phyloP scores from a whole-genome alignment of 2,329 filamentous ascomycete genomes.

The Bipolaris victoriae region DNA sequence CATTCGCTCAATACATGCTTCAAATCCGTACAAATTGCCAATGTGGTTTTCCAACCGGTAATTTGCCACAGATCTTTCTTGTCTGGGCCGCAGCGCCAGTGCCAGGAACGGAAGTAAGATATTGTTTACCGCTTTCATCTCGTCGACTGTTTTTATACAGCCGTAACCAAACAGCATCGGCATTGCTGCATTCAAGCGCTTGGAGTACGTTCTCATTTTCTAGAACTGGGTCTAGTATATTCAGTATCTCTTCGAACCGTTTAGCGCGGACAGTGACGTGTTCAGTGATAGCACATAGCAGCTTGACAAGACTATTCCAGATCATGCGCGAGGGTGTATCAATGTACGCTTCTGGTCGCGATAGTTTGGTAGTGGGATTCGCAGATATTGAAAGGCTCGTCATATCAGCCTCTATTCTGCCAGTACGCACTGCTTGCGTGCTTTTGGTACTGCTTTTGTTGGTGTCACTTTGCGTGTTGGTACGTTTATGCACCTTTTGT shows the following conservation, averaged over 20 bases:
- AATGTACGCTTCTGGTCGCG: conserved; percentile 52
- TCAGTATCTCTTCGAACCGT: conserved; percentile 73
- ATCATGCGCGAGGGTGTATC: conserved; percentile 64
- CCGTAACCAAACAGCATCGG: conserved; percentile 76
- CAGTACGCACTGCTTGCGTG: conserved; percentile 4
- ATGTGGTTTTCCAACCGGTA: conserved; percentile 16
- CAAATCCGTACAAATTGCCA: conserved; percentile 20
- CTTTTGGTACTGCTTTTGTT: conserved; percentile 1
- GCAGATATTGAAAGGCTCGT: conserved; percentile 7
- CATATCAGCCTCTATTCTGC: conserved; percentile 12
- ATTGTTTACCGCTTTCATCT: neutral
- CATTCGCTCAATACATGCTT: neutral
- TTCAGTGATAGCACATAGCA: conserved; percentile 67
- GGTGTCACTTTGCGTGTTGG: conserved; percentile 16
- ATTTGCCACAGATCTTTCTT: neutral
- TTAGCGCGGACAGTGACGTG: conserved; percentile 70
- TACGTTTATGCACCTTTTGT: conserved; percentile 39
- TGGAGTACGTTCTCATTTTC: conserved; percentile 56
- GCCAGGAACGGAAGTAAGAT: neutral
- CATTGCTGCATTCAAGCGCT: conserved; percentile 69
- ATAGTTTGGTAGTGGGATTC: neutral
- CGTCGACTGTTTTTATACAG: conserved; percentile 27
- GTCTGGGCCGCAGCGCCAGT: neutral
- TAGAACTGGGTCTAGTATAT: conserved; percentile 59
- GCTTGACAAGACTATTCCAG: conserved; percentile 66